Evolutionary conservation across 2,329 filamentous ascomycete species (phyloP), one percentile per base, ranked within the genome.

Genomic region (Stagonosporopsis cucurbitacearum): DNA sequence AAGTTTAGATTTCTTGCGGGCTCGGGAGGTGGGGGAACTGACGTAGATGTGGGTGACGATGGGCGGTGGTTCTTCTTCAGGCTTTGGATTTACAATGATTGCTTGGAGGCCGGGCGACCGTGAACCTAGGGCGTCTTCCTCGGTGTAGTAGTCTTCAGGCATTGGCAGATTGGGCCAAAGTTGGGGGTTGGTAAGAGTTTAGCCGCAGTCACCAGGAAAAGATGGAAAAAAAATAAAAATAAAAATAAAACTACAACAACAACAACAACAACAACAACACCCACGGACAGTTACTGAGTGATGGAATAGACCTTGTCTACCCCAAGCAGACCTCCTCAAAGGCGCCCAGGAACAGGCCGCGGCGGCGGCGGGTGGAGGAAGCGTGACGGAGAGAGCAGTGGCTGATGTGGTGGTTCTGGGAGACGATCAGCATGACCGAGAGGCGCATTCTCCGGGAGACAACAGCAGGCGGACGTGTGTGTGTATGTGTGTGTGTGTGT

Each of bases 21-120:
- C 80, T 73, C 75, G 71, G 65, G 75, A 68, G 77, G 75, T 69
- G 74, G 69, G 66, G 77, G 75, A 53, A 80, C 72, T 64, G 76
- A 76, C 62, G 20, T 67, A 60, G n/a, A 64, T 54, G 30, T 66
- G 63, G 8, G 67, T 71, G 11, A 72, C 60, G 36, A 65, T 61
- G 23, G 74, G 80, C 30, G 78, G 76, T 12, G 83, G 82, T 65
- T 81, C 84, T 45, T 79, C 80, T 45, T 82, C 81, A n/a, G 80
- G 82, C 46, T 75, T 74, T 42, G 81, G 76, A 60, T 77, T 82
- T 49, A 80, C 75, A 28, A 59, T 65, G 72, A 75, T 73, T 66
- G 66, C 70, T 68, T 63, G 72, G 72, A 75, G 79, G 74, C 64
- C 75, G 39, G 76, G 75, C 19, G 75, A 80, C 63, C 68, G 73